phyloP scores from a whole-genome alignment of 2,329 filamentous ascomycete species.

The Talaromyces amestolkiae region DNA sequence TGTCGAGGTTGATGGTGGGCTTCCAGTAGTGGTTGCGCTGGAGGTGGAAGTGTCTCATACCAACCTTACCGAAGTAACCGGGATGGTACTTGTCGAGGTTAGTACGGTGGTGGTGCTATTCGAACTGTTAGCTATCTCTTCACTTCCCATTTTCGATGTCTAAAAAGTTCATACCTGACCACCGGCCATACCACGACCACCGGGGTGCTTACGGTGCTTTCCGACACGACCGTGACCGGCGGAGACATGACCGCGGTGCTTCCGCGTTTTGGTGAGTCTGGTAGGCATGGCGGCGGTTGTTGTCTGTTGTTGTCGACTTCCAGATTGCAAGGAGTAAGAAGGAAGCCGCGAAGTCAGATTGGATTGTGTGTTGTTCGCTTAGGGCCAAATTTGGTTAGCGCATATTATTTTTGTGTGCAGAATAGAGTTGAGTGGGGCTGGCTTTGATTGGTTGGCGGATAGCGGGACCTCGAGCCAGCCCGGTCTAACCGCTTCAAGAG shows the following conservation, averaged over 20 bases:
- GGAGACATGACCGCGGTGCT: conserved; percentile 87
- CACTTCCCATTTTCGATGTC: neutral
- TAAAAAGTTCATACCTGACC: conserved; percentile 54
- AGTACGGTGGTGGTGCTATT: conserved; percentile 91
- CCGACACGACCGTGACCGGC: conserved; percentile 97
- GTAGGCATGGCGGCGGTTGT: conserved; percentile 48
- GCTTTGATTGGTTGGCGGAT: neutral
- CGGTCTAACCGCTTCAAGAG: conserved; percentile 14
- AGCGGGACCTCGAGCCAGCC: neutral
- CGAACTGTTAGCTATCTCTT: neutral
- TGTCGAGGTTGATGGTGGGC: conserved; percentile 97
- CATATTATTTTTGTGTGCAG: neutral
- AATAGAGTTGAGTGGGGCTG: conserved; percentile 16
- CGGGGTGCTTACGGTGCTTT: conserved; percentile 93
- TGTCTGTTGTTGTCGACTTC: conserved; percentile 20
- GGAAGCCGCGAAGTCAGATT: neutral
- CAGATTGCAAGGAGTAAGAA: conserved; percentile 15
- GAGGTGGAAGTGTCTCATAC: conserved; percentile 97
- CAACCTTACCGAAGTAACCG: conserved; percentile 98
- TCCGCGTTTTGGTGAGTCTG: conserved; percentile 51
- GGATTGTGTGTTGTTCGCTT: conserved; percentile 20
- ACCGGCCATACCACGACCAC: conserved; percentile 86
- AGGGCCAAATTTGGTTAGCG: conserved; percentile 10
- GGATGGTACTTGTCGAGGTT: conserved; percentile 94
- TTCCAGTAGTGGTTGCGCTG: conserved; percentile 96